Evolutionary conservation across 2,329 filamentous ascomycete genomes (phyloP).

Genomic region (Epichloe sibirici): DNA sequence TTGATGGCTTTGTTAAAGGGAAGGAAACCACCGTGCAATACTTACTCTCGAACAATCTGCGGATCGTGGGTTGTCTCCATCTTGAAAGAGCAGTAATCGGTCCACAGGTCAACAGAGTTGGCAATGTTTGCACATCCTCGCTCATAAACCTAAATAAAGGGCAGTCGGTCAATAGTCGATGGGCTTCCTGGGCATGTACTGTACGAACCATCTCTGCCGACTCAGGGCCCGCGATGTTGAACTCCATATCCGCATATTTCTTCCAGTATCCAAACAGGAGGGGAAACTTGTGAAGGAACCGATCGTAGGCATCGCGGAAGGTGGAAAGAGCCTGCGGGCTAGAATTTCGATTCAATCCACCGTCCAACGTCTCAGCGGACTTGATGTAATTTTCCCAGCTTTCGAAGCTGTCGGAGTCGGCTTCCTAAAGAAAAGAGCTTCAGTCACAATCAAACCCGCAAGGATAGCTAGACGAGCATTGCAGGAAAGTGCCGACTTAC

Average conservation of each 20-base stretch:
- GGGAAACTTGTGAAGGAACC: conserved; percentile 88
- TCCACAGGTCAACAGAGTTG: conserved; percentile 92
- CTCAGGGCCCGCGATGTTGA: conserved; percentile 92
- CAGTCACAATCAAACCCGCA: no score
- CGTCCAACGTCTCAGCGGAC: conserved; percentile 73
- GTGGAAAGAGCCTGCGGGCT: conserved; percentile 85
- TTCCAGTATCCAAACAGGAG: conserved; percentile 98
- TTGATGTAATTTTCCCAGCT: conserved; percentile 87
- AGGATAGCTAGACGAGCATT: not conserved
- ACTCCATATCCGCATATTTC: conserved; percentile 96
- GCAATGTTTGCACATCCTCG: conserved; percentile 86
- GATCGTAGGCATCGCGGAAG: conserved; percentile 78
- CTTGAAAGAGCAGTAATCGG: conserved; percentile 95
- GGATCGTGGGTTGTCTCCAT: conserved; percentile 93
- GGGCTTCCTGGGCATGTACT: not conserved
- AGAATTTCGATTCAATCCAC: conserved; percentile 90
- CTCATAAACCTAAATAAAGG: conserved; percentile 64
- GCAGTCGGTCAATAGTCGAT: not conserved
- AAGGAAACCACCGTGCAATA: conserved; percentile 54
- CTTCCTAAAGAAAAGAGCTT: conserved; percentile 29
- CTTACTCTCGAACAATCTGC: conserved; percentile 99
- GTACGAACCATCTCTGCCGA: conserved; percentile 80
- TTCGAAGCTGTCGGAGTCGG: conserved; percentile 83
- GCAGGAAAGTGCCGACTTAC: conserved; percentile 32
- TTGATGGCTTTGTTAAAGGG: conserved; percentile 47